These are phyloP conservation scores for Linaria vulgaris DNA, from an alignment of 257 asterid species.

Conservation along the genomic window DNA sequence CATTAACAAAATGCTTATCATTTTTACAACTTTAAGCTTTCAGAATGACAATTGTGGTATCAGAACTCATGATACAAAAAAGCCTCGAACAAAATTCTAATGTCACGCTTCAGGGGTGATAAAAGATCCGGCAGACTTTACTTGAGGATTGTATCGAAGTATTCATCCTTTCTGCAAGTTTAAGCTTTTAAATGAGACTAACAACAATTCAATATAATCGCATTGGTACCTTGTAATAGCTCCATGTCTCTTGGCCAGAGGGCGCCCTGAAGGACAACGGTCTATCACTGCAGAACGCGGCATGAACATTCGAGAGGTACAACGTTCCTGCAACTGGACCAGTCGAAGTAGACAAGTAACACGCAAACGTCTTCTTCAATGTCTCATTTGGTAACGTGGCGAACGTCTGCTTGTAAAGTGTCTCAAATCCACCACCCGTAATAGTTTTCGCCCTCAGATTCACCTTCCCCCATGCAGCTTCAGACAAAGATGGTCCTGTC, in stretches of 20 bases:
- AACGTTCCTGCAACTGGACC: constrained; percentile 49
- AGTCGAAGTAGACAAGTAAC: constrained; percentile 40
- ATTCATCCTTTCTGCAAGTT: background rate
- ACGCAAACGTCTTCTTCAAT: constrained; percentile 42
- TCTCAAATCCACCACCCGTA: constrained; percentile 50
- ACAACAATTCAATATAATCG: too few species aligned
- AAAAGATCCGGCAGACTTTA: too few species aligned
- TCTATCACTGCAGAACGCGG: constrained; percentile 42
- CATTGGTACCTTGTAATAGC: constrained; percentile 49
- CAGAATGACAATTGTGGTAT: too few species aligned
- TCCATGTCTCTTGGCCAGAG: constrained; percentile 42
- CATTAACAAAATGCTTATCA: too few species aligned
- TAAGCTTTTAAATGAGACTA: background rate
- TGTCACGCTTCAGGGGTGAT: too few species aligned
- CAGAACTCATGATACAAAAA: too few species aligned
- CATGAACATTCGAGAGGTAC: constrained; percentile 34
- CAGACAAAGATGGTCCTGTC: constrained; percentile 42
- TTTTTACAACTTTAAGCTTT: too few species aligned
- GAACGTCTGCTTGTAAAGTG: constrained; percentile 38
- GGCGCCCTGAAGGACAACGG: constrained; percentile 43
- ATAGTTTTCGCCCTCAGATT: constrained; percentile 45
- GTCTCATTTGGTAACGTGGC: constrained; percentile 32
- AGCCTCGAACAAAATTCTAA: too few species aligned
- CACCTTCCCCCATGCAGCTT: constrained; percentile 50
- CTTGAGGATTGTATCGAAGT: too few species aligned